phyloP scores from a whole-genome alignment of 345 rosid species.

The Luvunga scandens region DNA sequence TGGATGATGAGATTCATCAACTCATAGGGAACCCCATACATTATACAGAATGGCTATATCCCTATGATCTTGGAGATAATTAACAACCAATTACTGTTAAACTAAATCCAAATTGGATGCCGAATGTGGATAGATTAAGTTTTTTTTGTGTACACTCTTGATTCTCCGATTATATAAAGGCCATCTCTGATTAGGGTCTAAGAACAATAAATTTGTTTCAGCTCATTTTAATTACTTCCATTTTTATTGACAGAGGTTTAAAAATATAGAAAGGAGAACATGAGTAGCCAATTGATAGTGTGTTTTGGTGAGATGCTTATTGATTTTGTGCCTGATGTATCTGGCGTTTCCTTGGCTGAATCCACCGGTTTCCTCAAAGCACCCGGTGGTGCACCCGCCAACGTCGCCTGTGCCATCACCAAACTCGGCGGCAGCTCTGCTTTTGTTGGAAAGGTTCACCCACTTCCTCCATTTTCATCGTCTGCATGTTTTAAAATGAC shows the following conservation, averaged over 20 bases:
- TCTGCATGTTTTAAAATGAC: too few relatives aligned
- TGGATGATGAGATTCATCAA: background rate
- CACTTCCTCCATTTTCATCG: background rate
- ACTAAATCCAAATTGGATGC: background rate
- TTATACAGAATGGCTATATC: background rate
- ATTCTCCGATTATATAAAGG: background rate
- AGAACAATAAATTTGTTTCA: background rate
- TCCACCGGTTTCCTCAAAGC: slow-evolving; percentile 65
- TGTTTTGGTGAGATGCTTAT: slow-evolving; percentile 79
- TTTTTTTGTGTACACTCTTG: background rate
- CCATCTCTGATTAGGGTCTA: background rate
- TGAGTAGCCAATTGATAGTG: slow-evolving; percentile 34
- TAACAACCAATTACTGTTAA: background rate
- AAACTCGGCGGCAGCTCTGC: slow-evolving; percentile 67
- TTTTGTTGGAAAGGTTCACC: slow-evolving; percentile 58
- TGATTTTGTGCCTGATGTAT: slow-evolving; percentile 67
- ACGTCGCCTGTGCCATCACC: slow-evolving; percentile 74
- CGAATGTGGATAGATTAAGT: background rate
- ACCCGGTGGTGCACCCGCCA: slow-evolving; percentile 79
- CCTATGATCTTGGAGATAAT: background rate
- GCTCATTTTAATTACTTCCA: background rate
- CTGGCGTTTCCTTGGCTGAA: slow-evolving; percentile 70
- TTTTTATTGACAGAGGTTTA: background rate
- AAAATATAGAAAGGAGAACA: background rate
- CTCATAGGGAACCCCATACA: background rate